Conservation (phyloP, 495 filamentous ascomycete species). For the Trypethelium eluteriae region DNA sequence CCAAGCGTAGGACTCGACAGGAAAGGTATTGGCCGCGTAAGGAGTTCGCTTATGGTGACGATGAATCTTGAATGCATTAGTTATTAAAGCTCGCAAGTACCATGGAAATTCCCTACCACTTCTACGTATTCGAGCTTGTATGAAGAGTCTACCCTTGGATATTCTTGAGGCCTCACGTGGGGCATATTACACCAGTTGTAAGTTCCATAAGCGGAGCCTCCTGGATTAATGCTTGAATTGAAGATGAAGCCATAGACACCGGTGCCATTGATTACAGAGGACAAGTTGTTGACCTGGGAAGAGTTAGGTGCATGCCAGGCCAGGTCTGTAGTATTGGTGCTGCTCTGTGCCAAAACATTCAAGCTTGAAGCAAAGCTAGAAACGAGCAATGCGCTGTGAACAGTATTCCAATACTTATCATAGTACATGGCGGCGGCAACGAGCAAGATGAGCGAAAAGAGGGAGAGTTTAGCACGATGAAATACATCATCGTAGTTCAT, state of each 20-base stretch:
- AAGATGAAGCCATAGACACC: slow-evolving; percentile 60
- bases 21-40: slow-evolving; percentile 60
- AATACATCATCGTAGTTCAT: slow-evolving; percentile 1
- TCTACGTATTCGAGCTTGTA: slow-evolving; percentile 61
- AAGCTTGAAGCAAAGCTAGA: slow-evolving; percentile 2
- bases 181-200: slow-evolving; percentile 78
- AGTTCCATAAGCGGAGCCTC: slow-evolving; percentile 41
- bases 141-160: slow-evolving; percentile 39
- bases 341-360: slow-evolving; percentile 19
- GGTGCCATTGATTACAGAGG: slow-evolving; percentile 41
- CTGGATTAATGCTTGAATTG: slow-evolving; percentile 47
- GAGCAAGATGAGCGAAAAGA: not conserved
- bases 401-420: not conserved
- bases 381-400: not conserved
- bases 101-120: slow-evolving; percentile 38
- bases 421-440: not conserved
- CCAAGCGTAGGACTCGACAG: slow-evolving; percentile 57
- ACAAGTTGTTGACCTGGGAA: slow-evolving; percentile 51
- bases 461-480: not conserved
- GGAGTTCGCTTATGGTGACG: slow-evolving; percentile 68
- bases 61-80: slow-evolving; percentile 46
- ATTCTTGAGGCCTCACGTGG: slow-evolving; percentile 54
- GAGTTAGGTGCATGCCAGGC: slow-evolving; percentile 52
- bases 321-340: slow-evolving; percentile 36
- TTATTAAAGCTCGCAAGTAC: not conserved